These are phyloP conservation scores for Aspergillus pseudoviridinutans DNA, from an alignment of 2,329 filamentous ascomycete genomes.

Conservation along the genomic window DNA sequence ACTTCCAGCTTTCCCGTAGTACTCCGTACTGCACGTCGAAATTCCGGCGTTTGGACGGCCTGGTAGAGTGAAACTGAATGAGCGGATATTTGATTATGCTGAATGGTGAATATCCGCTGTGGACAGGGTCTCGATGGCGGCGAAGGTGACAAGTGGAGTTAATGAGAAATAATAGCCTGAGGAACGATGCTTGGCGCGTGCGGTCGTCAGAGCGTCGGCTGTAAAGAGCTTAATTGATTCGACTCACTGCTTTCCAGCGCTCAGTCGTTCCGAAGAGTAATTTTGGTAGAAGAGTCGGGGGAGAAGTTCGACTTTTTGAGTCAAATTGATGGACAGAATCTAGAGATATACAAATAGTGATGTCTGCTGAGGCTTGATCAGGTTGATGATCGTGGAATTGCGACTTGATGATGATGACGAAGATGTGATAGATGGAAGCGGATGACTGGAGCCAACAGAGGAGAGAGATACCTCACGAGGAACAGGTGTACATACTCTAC, in stretches of 20 bases:
- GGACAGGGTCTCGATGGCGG: neutral
- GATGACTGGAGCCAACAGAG: constrained; percentile 4
- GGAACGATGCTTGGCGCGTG: neutral
- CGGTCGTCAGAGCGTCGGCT: neutral
- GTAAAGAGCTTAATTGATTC: neutral
- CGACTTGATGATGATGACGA: neutral
- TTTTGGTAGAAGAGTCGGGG: neutral
- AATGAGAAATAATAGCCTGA: neutral
- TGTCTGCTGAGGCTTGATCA: neutral
- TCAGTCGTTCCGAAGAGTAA: neutral
- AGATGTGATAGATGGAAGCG: neutral
- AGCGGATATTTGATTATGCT: neutral
- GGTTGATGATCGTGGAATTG: neutral
- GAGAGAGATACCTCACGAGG: neutral
- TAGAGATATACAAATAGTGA: neutral
- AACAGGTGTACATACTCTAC: constrained; percentile 45
- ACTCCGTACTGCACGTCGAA: neutral
- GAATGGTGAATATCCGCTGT: neutral
- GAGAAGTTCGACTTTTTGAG: neutral
- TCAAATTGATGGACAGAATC: neutral
- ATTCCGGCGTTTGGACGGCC: too few species aligned
- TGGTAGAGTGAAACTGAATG: neutral
- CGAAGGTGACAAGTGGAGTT: neutral
- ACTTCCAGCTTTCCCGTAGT: neutral
- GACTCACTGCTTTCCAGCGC: neutral